A percentile compares a stretch with the other conserved stretches of the same genome.
phyloP scores from a whole-genome alignment of 1,284 basidiomycete species.

The Cystobasidium sp. region DNA sequence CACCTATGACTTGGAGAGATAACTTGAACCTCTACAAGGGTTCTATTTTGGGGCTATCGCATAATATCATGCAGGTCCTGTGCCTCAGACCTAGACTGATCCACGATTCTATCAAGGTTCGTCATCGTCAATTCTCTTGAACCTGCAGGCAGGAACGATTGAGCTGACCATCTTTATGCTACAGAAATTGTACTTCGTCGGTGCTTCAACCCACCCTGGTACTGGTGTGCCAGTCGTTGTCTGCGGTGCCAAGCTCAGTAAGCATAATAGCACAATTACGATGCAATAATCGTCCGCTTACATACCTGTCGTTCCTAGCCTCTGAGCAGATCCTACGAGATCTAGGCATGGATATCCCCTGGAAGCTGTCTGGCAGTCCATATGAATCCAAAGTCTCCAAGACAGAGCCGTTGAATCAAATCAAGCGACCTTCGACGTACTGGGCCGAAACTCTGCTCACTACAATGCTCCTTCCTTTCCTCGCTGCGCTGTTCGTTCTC shows the following conservation, averaged over 20 bases:
- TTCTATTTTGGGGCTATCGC: conserved; percentile 57
- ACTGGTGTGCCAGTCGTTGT: conserved; percentile 48
- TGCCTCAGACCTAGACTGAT: conserved; percentile 42
- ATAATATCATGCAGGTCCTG: conserved; percentile 56
- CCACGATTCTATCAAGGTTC: conserved; percentile 49
- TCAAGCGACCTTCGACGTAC: conserved; percentile 26
- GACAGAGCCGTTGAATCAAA: conserved; percentile 32
- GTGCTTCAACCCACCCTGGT: conserved; percentile 58
- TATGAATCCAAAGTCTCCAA: conserved; percentile 26
- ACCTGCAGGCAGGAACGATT: not conserved
- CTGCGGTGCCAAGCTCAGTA: conserved; percentile 47
- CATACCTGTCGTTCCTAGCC: conserved; percentile 35
- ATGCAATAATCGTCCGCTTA: not conserved
- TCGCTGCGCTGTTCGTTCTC: conserved; percentile 27
- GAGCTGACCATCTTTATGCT: conserved; percentile 50
- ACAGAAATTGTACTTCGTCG: conserved; percentile 57
- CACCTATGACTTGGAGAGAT: conserved; percentile 57
- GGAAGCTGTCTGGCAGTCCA: conserved; percentile 40
- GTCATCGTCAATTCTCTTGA: conserved; percentile 47
- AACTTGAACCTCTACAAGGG: conserved; percentile 58
- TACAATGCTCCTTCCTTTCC: conserved; percentile 39
- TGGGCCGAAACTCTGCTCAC: conserved; percentile 34
- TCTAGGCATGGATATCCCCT: conserved; percentile 25
- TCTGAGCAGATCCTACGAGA: conserved; percentile 53
- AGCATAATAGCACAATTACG: not conserved